These are phyloP conservation scores for Hyphodiscus sp. DNA, from an alignment of 2,329 filamentous ascomycete genomes.

Conservation along the genomic window DNA sequence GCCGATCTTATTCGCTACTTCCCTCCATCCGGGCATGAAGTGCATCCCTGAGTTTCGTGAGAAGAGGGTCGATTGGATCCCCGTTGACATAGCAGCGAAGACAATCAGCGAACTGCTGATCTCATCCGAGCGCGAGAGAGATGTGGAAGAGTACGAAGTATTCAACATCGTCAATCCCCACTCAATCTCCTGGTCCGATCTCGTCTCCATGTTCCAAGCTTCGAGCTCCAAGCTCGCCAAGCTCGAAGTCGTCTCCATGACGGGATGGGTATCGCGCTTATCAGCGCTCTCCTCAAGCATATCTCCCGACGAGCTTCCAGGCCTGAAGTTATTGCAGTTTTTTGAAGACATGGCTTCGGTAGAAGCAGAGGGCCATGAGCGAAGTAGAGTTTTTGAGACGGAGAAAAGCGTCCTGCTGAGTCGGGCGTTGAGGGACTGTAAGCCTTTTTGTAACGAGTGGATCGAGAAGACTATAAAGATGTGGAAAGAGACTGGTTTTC, in stretches of 20 bases:
- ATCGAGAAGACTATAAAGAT: slow-evolving; percentile 14
- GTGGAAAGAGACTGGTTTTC: slow-evolving; percentile 22
- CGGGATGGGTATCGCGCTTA: slow-evolving; percentile 16
- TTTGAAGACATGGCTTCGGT: slow-evolving; percentile 21
- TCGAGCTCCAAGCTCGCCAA: background rate
- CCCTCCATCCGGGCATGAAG: slow-evolving; percentile 9
- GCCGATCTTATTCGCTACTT: slow-evolving; percentile 21
- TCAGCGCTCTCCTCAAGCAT: slow-evolving; percentile 5
- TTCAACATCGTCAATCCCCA: slow-evolving; percentile 26
- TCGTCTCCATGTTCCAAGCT: slow-evolving; percentile 15
- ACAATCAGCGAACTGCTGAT: slow-evolving; percentile 14
- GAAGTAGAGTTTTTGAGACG: slow-evolving; percentile 18
- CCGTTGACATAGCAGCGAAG: slow-evolving; percentile 21
- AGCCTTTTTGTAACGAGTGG: slow-evolving; percentile 16
- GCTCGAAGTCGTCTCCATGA: slow-evolving; percentile 14
- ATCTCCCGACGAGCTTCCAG: slow-evolving; percentile 14
- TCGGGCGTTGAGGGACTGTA: slow-evolving; percentile 14
- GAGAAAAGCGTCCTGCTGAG: slow-evolving; percentile 14
- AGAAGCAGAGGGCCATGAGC: background rate
- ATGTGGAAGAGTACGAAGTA: slow-evolving; percentile 10
- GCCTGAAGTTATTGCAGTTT: slow-evolving; percentile 19
- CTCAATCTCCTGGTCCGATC: slow-evolving; percentile 13
- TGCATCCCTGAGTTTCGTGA: slow-evolving; percentile 12
- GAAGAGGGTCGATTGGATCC: slow-evolving; percentile 23
- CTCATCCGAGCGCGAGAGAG: background rate